phyloP scores from a whole-genome alignment of 306 rosid species.

The Pueraria montana region DNA sequence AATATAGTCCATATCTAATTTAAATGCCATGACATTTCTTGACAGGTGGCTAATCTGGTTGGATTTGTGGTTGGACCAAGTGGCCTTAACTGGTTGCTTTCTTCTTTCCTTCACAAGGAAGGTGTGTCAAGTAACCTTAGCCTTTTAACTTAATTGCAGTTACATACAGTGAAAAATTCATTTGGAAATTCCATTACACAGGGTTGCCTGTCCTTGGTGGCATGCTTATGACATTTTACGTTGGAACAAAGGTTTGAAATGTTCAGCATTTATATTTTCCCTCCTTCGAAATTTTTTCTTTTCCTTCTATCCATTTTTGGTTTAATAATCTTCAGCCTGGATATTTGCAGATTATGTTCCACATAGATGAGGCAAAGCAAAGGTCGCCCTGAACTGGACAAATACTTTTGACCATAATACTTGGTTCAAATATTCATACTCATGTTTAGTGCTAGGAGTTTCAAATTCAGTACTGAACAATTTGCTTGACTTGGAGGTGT shows the following conservation, averaged over 20 bases:
- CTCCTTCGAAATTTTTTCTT: neutral
- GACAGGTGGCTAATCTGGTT: constrained; percentile 91
- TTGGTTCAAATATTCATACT: constrained; percentile 18
- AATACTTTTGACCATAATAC: constrained; percentile 10
- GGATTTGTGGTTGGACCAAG: constrained; percentile 92
- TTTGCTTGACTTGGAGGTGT: constrained; percentile 33
- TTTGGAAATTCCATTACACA: constrained; percentile 50
- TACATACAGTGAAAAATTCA: constrained; percentile 16
- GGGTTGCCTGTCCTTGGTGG: constrained; percentile 86
- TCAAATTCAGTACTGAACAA: neutral
- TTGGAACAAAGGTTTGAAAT: constrained; percentile 83
- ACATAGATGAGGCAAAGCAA: constrained; percentile 75
- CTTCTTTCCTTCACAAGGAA: constrained; percentile 75
- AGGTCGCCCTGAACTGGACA: constrained; percentile 44
- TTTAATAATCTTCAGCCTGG: constrained; percentile 30
- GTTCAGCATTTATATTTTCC: neutral
- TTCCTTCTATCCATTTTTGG: constrained; percentile 7
- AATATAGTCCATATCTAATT: constrained; percentile 14
- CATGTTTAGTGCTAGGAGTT: constrained; percentile 42
- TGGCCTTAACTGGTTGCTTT: constrained; percentile 78
- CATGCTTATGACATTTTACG: constrained; percentile 82
- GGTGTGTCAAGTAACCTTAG: constrained; percentile 58
- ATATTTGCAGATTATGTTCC: constrained; percentile 81
- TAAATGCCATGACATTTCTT: constrained; percentile 33
- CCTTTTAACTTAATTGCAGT: constrained; percentile 13